phyloP scores from a whole-genome alignment of 192 early-diverging fungal species.

The Thamnidium elegans region DNA sequence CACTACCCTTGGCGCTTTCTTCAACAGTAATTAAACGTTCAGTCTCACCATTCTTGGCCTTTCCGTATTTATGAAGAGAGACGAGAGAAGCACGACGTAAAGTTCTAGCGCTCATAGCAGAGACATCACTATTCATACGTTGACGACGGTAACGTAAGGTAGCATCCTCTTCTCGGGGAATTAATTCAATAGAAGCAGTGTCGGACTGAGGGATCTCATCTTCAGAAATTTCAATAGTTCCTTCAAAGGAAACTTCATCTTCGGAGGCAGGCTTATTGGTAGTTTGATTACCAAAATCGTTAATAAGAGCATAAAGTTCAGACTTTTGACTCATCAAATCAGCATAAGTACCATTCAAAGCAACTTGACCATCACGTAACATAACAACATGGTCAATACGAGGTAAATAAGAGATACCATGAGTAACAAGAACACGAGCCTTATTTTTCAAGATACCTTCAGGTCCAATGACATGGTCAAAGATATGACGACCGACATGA shows the following conservation, averaged over 20 bases:
- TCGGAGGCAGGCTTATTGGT: constrained; percentile 27
- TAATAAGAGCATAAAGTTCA: constrained; percentile 64
- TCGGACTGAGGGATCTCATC: constrained; percentile 7
- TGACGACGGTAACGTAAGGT: constrained; percentile 13
- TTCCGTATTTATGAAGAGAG: constrained; percentile 26
- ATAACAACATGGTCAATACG: constrained; percentile 66
- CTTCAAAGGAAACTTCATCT: constrained; percentile 22
- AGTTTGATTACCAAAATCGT: constrained; percentile 62
- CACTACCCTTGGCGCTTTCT: constrained; percentile 78
- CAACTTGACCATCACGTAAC: constrained; percentile 69
- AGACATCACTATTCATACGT: constrained; percentile 8
- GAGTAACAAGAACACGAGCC: constrained; percentile 78
- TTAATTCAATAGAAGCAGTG: constrained; percentile 20
- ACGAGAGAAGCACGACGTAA: constrained; percentile 58
- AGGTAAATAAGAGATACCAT: constrained; percentile 74
- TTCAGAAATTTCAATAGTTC: constrained; percentile 7
- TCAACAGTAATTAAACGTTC: constrained; percentile 73
- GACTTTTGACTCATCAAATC: constrained; percentile 62
- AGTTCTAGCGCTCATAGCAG: constrained; percentile 38
- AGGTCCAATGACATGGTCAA: constrained; percentile 86
- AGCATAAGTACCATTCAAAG: constrained; percentile 64
- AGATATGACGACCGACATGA: constrained; percentile 71
- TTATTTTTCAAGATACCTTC: constrained; percentile 79
- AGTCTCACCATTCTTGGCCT: constrained; percentile 20
- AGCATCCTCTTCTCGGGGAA: constrained; percentile 28